Evolutionary conservation across 108 stramenopile genomes (phyloP).

Genomic region (Cyclotella cryptica): DNA sequence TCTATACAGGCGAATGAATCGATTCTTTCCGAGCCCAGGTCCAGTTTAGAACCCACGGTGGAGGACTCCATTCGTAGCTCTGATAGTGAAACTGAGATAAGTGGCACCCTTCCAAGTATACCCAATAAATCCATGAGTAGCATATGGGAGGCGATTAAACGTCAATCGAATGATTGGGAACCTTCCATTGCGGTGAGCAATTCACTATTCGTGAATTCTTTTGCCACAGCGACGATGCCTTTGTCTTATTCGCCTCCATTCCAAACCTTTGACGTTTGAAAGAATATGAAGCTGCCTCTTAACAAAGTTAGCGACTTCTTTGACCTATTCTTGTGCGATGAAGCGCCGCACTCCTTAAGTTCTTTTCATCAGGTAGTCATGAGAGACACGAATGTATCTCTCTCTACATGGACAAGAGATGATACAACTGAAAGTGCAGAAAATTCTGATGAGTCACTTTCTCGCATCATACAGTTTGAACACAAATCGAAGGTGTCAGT

Average conservation of each 20-base stretch:
- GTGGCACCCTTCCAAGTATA: background rate
- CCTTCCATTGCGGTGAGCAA: background rate
- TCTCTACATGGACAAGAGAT: slow-evolving; percentile 30
- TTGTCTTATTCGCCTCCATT: background rate
- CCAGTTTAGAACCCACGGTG: background rate
- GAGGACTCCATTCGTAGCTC: background rate
- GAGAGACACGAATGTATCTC: slow-evolving; percentile 56
- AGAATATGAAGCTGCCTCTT: slow-evolving; percentile 22
- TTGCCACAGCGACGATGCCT: background rate
- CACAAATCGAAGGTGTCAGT: slow-evolving; percentile 27
- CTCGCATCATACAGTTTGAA: slow-evolving; percentile 33
- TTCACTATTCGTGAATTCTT: background rate
- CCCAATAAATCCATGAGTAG: background rate
- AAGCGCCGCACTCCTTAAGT: slow-evolving; percentile 26
- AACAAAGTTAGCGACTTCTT: slow-evolving; percentile 34
- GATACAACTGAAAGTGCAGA: slow-evolving; percentile 10
- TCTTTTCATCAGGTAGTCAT: slow-evolving; percentile 46
- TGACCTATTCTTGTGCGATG: slow-evolving; percentile 32
- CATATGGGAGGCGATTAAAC: slow-evolving; percentile 22
- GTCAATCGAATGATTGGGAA: slow-evolving; percentile 18
- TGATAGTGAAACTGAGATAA: background rate
- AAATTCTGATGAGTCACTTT: slow-evolving; percentile 19
- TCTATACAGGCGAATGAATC: background rate
- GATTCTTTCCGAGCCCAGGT: too few relatives aligned
- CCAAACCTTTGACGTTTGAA: background rate